A percentile compares a stretch with the other conserved stretches of the same genome.
Conservation (phyloP, 106 monocot species). For the Agapanthus africanus region DNA sequence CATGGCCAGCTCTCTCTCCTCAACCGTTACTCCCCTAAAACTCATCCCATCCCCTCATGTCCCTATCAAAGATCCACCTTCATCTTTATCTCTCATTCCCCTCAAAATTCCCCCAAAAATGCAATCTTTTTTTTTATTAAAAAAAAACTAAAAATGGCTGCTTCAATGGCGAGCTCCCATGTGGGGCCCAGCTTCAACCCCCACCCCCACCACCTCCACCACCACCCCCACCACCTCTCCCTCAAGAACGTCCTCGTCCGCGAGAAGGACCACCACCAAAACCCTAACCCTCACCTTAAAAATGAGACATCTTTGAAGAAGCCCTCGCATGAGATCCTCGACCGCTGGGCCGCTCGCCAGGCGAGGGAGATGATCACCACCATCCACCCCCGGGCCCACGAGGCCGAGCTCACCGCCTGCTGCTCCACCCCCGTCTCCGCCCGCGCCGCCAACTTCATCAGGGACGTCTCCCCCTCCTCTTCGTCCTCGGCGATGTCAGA, state of each 20-base stretch:
- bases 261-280: not conserved
- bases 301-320: not conserved
- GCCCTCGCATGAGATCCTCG: constrained; percentile 33
- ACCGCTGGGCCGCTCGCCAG: constrained; percentile 53
- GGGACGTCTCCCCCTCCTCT: constrained; percentile 16
- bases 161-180: constrained; percentile 36
- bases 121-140: too few relatives aligned
- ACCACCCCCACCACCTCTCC: not conserved
- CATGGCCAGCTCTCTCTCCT: too few relatives aligned
- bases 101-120: too few relatives aligned
- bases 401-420: constrained; percentile 60
- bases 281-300: not conserved
- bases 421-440: constrained; percentile 42
- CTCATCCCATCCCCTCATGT: not conserved
- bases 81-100: not conserved
- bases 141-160: not conserved
- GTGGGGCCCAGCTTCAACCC: constrained; percentile 32
- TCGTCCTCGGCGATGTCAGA: not conserved
- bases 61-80: not conserved
- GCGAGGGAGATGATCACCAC: constrained; percentile 44
- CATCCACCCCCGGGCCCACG: constrained; percentile 43
- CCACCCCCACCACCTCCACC: constrained; percentile 22
- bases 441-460: constrained; percentile 38
- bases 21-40: not conserved
- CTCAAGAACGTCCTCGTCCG: constrained; percentile 22